Conservation (phyloP, 1,284 basidiomycete genomes). For the Puccinia hordei region DNA sequence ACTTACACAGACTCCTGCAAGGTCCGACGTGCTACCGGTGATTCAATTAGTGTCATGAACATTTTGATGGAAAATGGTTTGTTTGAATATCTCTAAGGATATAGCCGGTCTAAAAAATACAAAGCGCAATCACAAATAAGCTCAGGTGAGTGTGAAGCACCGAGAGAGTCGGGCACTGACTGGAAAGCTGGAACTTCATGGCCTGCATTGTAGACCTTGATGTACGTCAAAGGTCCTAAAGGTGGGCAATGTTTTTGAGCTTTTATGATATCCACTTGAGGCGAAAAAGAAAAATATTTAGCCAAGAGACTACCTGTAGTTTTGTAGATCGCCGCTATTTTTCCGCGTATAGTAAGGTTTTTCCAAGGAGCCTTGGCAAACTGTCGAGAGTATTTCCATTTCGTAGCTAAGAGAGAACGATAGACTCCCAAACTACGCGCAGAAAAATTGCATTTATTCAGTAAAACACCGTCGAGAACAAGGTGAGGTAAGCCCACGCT, state of each 20-base stretch:
- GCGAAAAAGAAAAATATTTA: background rate
- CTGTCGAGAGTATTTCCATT: slow-evolving; percentile 40
- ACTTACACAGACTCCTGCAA: background rate
- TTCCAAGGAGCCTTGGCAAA: slow-evolving; percentile 46
- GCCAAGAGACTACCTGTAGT: slow-evolving; percentile 20
- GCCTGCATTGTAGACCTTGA: slow-evolving; percentile 44
- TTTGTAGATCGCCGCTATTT: slow-evolving; percentile 38
- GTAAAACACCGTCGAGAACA: background rate
- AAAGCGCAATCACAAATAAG: slow-evolving; percentile 3
- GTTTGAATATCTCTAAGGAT: slow-evolving; percentile 37
- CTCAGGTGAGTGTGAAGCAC: background rate
- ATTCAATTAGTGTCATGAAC: slow-evolving; percentile 10
- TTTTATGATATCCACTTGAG: background rate
- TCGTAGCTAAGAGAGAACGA: slow-evolving; percentile 38
- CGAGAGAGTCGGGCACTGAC: slow-evolving; percentile 19
- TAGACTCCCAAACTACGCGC: slow-evolving; percentile 24
- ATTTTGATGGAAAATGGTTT: slow-evolving; percentile 27
- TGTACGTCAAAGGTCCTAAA: slow-evolving; percentile 45
- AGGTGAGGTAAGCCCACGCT: background rate
- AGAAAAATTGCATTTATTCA: background rate
- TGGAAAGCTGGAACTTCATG: slow-evolving; percentile 45
- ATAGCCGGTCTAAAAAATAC: background rate
- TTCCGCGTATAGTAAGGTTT: slow-evolving; percentile 26
- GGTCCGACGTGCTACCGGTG: background rate
- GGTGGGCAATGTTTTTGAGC: background rate